Evolutionary conservation across 2,329 filamentous ascomycete genomes (phyloP), one percentile per base, ranked within the genome.

Genomic region (Pseudovirgaria hyperparasitica): DNA sequence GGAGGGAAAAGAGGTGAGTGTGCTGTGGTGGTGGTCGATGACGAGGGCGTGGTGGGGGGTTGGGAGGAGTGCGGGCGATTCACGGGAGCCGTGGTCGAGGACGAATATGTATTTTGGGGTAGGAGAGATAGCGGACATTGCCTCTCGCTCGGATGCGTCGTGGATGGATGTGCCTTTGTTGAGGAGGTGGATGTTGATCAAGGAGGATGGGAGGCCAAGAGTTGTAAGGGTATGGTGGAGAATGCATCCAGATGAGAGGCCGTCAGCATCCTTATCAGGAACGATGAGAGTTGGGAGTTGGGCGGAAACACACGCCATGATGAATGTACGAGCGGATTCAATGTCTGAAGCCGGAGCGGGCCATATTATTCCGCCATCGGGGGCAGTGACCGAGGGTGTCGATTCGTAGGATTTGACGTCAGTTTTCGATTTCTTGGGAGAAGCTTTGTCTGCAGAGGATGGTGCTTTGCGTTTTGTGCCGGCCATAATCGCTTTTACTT

Each of bases 241-340:
- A 16, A 79, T 78, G 2, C 67, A 66, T 1, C 75, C 76, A 2
- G 74, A 70, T 2, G 67, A 67, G 3, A 81, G 54, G 0, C 75
- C 76, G 45, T 80, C 75, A 3, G 72, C 72, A 38, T 79, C 74
- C 41, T 78, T 79, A 42, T 80, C 75, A 0, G 76, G 76, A 0
- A 78, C 60, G 9, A 81, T 70, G 11, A 79, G 48, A 1, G 65
- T 68, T 19, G 52, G 57, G 5, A 9, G 14, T 5, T 12, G n/a
- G 16, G 16, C 7, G 8, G n/a, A 40, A 49, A 26, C 50, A 69
- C 72, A 72, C 76, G 45, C 72, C 61, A 23, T 45, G 51, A 79
- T 70, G 26, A 76, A 70, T 2, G 48, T 39, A 26, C 68, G 57
- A 3, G 73, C 74, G 6, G 50, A 48, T 7, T 66, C 51, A 19